These are phyloP conservation scores for Marasmius fiardii DNA, from an alignment of 1,284 basidiomycete genomes.

Conservation along the genomic window DNA sequence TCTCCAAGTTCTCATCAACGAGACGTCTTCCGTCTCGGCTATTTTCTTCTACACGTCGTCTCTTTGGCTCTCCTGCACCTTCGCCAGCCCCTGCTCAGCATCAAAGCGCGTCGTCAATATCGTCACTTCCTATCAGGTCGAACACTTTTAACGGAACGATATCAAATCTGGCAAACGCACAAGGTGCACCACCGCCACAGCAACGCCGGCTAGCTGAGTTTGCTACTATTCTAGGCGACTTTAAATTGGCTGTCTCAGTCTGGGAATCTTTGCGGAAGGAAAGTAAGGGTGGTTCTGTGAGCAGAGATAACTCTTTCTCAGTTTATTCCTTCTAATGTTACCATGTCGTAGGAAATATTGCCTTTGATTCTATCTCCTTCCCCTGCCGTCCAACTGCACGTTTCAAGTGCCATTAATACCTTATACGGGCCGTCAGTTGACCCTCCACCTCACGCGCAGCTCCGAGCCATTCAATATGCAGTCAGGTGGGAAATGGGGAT, in stretches of 20 bases:
- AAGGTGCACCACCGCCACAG: slow-evolving; percentile 50
- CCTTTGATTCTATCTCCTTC: slow-evolving; percentile 68
- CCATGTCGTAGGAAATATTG: slow-evolving; percentile 57
- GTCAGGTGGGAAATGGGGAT: slow-evolving; percentile 75
- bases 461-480: slow-evolving; percentile 61
- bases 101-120: slow-evolving; percentile 38
- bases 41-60: slow-evolving; percentile 85
- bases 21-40: slow-evolving; percentile 78
- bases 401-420: slow-evolving; percentile 51
- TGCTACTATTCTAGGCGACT: slow-evolving; percentile 89
- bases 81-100: slow-evolving; percentile 37
- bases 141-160: slow-evolving; percentile 23
- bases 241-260: slow-evolving; percentile 78
- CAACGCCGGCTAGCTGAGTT: slow-evolving; percentile 92
- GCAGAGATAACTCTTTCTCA: too few species aligned
- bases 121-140: slow-evolving; percentile 42
- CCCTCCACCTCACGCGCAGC: slow-evolving; percentile 55
- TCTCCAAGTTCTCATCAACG: slow-evolving; percentile 70
- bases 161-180: neutral
- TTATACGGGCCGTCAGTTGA: slow-evolving; percentile 42
- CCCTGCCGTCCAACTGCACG: slow-evolving; percentile 55
- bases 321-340: slow-evolving; percentile 5
- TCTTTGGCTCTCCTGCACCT: slow-evolving; percentile 73
- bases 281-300: slow-evolving; percentile 70
- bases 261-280: slow-evolving; percentile 90